phyloP scores from a whole-genome alignment of 352 stramenopile species.

The Pythium plurisporium region DNA sequence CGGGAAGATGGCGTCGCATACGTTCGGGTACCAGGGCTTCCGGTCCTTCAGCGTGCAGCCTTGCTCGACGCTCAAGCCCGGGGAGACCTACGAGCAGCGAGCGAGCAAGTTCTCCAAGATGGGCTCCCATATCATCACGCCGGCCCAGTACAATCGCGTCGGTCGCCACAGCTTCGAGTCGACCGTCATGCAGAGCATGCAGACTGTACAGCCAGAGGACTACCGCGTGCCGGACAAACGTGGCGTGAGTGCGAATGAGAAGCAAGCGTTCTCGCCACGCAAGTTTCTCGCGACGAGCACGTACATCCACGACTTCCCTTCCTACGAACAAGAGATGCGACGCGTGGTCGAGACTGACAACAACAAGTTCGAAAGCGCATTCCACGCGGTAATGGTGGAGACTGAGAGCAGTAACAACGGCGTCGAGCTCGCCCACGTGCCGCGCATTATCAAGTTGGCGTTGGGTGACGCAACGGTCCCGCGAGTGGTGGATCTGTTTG shows the following conservation, averaged over 20 bases:
- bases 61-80: constrained; percentile 72
- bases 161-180: constrained; percentile 52
- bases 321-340: constrained; percentile 44
- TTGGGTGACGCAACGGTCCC: constrained; percentile 27
- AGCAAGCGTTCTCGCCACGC: constrained; percentile 28
- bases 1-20: constrained; percentile 20
- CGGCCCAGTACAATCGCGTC: constrained; percentile 52
- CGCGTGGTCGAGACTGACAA: constrained; percentile 29
- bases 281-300: constrained; percentile 59
- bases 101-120: constrained; percentile 78
- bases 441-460: constrained; percentile 38
- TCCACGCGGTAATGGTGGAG: constrained; percentile 26
- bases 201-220: constrained; percentile 45
- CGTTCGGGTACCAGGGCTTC: constrained; percentile 74
- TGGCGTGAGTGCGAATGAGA: constrained; percentile 44
- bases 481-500: constrained; percentile 41
- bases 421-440: constrained; percentile 46
- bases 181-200: constrained; percentile 35
- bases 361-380: constrained; percentile 44
- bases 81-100: constrained; percentile 58
- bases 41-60: constrained; percentile 60
- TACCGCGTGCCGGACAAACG: constrained; percentile 62
- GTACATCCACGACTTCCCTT: constrained; percentile 59
- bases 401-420: constrained; percentile 32
- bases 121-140: constrained; percentile 60